Conservation (phyloP, 495 filamentous ascomycete species). For the Penicillium riverlandense region DNA sequence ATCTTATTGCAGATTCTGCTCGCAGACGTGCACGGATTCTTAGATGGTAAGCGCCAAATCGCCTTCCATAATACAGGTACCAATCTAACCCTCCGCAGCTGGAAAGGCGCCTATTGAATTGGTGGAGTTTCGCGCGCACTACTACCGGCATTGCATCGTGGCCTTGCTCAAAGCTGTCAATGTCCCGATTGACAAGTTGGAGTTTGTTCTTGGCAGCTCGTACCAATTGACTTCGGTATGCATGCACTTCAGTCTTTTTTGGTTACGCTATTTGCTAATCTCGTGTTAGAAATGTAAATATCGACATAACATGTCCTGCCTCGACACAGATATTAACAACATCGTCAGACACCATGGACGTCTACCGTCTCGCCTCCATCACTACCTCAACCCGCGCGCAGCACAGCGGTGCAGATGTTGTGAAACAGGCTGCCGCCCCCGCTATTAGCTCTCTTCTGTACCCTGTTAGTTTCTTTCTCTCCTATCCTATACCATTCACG, state of each 20-base stretch:
- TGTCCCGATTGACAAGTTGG: constrained; percentile 67
- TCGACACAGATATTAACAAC: too few species aligned
- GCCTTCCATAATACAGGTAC: constrained; percentile 19
- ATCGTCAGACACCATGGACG: not conserved
- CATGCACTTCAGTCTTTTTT: constrained; percentile 30
- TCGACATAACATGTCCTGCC: too few species aligned
- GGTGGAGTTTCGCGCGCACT: constrained; percentile 68
- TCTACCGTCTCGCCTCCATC: not conserved
- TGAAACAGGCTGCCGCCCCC: constrained; percentile 78
- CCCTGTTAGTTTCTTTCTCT: constrained; percentile 10
- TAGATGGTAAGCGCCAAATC: constrained; percentile 19
- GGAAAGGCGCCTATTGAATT: constrained; percentile 77
- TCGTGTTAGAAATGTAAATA: constrained; percentile 16
- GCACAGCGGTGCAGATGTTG: constrained; percentile 85
- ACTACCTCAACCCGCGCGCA: constrained; percentile 51
- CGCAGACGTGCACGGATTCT: constrained; percentile 57
- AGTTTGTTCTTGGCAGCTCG: constrained; percentile 76
- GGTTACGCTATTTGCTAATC: constrained; percentile 45
- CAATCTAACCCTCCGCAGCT: too few species aligned
- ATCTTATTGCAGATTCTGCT: constrained; percentile 49
- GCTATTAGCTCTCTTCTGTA: constrained; percentile 78
- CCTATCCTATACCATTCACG: too few species aligned
- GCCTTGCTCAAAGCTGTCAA: constrained; percentile 61
- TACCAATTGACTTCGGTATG: constrained; percentile 57
- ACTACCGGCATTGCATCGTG: constrained; percentile 62